Evolutionary conservation across 1,284 basidiomycete genomes (phyloP).

Genomic region (Caloboletus firmus): DNA sequence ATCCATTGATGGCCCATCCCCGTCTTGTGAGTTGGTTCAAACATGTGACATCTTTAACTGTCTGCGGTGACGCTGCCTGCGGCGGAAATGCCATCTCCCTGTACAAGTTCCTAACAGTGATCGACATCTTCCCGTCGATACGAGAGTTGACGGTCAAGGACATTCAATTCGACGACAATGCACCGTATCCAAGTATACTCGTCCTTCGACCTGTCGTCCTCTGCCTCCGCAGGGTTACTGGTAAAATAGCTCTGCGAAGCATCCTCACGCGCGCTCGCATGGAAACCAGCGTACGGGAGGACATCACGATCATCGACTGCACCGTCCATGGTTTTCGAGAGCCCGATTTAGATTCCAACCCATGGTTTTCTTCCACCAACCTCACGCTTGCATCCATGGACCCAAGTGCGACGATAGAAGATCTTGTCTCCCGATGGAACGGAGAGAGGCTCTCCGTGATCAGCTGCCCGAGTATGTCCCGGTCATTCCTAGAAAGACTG

Average conservation of each 20-base stretch:
- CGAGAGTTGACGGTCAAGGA: constrained; percentile 8
- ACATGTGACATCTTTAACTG: constrained; percentile 6
- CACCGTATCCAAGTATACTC: background rate
- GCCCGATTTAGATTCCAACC: background rate
- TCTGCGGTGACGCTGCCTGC: constrained; percentile 1
- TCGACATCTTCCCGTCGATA: constrained; percentile 4
- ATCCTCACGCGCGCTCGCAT: constrained; percentile 1
- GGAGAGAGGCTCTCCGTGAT: constrained; percentile 9
- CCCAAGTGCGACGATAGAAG: constrained; percentile 1
- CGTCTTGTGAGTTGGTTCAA: constrained; percentile 12
- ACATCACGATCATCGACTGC: constrained; percentile 11
- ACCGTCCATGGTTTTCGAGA: constrained; percentile 1
- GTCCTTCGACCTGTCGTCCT: background rate
- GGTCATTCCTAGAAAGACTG: constrained; percentile 4
- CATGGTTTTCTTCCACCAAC: background rate
- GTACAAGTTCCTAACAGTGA: constrained; percentile 5
- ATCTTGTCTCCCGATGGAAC: constrained; percentile 10
- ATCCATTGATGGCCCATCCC: constrained; percentile 7
- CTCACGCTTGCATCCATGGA: constrained; percentile 8
- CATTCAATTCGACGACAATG: constrained; percentile 10
- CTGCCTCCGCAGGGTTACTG: constrained; percentile 4
- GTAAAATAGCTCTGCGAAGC: background rate
- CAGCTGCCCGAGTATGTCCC: constrained; percentile 7
- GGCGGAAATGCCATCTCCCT: constrained; percentile 1
- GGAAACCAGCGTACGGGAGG: background rate